Base-by-base conservation (phyloP, 176 grass and related monocot genomes). In the Triticum urartu region DNA sequence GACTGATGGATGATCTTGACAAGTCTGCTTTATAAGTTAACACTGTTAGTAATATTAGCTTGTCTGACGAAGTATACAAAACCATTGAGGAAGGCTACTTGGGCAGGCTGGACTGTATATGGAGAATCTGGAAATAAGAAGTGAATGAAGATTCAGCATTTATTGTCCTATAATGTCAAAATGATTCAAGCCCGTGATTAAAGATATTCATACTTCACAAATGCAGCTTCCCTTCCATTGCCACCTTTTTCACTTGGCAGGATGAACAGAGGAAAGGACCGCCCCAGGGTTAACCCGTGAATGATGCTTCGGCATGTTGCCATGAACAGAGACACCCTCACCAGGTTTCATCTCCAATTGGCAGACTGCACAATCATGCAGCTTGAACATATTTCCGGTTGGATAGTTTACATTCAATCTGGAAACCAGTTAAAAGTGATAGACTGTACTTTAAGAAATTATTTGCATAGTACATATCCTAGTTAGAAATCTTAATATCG, bases 261-360 rank as follows among this genome's bases (percentile, higher is more conserved):
- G 91, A 90, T 40, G 80, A 59, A 62, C 96, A 98, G 30, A 98
- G 96, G 79, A 98, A 98, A 87, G 96, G 96, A 30, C 96, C 91
- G 80, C 94, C 87, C 91, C 96, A 95, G 62, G 90, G 54, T 89
- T 70, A 21, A 92, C 79, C 64, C 86, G 81, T 28, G 85, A 88
- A 79, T 91, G 84, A 79, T 91, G 84, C 79, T 87, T 93, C 1
- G 66, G 63, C 65, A 89, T 52, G 35, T 79, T 89, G 79, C 89
- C 86, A 79, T 89, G 91, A 78, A 95, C 88, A 77, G 96, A 92
- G 38, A 94, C 88, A 21, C 96, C 96, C 81, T 98, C 96, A 67
- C 90, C 93, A 34, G 93, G 93, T 87, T 90, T 93, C 93, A 98
- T 95, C 68, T 92, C 93, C 71, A 94, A 63, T 75, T 95, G 96